These are phyloP conservation scores for Salix koriyanagi DNA, from an alignment of 345 rosid genomes.

Conservation along the genomic window DNA sequence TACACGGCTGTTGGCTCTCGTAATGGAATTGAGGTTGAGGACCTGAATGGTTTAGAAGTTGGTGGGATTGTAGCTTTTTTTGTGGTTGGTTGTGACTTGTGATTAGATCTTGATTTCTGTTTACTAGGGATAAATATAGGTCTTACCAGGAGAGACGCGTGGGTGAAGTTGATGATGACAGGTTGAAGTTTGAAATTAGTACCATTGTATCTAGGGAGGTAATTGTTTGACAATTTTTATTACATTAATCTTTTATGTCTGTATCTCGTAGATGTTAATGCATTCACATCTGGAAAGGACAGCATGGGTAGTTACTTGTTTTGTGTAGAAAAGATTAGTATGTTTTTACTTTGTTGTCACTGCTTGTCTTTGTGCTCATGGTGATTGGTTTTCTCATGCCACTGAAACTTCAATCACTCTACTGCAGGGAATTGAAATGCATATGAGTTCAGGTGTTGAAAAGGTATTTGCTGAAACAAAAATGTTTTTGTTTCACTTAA, in stretches of 20 bases:
- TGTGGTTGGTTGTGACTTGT: not conserved
- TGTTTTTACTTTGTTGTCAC: not conserved
- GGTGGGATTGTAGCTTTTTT: not conserved
- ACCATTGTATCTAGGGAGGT: constrained; percentile 93
- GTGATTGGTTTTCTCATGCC: not conserved
- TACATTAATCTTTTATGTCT: not conserved
- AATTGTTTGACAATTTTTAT: constrained; percentile 1
- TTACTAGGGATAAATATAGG: constrained; percentile 59
- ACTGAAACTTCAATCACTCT: not conserved
- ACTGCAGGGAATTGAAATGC: constrained; percentile 91
- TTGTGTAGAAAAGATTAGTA: not conserved
- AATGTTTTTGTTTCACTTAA: not conserved
- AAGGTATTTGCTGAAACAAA: constrained; percentile 57
- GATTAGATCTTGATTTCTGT: not conserved
- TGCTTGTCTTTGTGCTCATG: not conserved
- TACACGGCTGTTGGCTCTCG: constrained; percentile 46
- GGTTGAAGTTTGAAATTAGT: constrained; percentile 78
- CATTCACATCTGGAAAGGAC: not conserved
- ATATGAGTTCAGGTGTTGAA: constrained; percentile 63
- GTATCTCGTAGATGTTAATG: not conserved
- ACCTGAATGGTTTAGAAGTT: constrained; percentile 5
- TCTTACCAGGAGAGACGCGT: constrained; percentile 62
- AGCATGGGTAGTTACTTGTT: not conserved
- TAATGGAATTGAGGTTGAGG: constrained; percentile 68
- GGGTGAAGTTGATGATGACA: constrained; percentile 74